Evolutionary conservation across 2,329 filamentous ascomycete genomes (phyloP).

Genomic region (Calonectria naviculata): DNA sequence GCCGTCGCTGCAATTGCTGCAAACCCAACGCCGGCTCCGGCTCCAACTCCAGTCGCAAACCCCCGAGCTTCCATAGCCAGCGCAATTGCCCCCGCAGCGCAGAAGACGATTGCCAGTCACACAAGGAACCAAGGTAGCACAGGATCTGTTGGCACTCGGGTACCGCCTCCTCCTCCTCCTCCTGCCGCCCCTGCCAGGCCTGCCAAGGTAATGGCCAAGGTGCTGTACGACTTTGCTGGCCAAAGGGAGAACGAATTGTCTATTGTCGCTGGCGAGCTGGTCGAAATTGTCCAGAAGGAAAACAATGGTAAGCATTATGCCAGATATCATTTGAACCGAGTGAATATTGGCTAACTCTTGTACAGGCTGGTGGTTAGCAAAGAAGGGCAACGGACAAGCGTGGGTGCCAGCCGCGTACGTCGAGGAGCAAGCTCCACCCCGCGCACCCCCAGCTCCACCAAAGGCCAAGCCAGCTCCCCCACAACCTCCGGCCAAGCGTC

Average conservation of each 20-base stretch:
- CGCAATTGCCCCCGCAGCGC: constrained; percentile 30
- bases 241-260: constrained; percentile 88
- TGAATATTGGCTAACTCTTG: constrained; percentile 44
- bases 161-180: constrained; percentile 74
- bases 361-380: constrained; percentile 95
- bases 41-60: constrained; percentile 14
- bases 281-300: constrained; percentile 94
- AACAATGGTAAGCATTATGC: constrained; percentile 78
- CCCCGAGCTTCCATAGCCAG: constrained; percentile 22
- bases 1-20: constrained; percentile 42
- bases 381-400: constrained; percentile 78
- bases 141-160: constrained; percentile 61
- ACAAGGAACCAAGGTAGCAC: constrained; percentile 66
- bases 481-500: constrained; percentile 83
- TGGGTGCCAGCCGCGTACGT: constrained; percentile 97
- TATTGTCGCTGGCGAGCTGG: constrained; percentile 81
- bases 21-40: constrained; percentile 25
- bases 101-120: constrained; percentile 57
- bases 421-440: constrained; percentile 79
- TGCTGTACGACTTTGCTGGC: constrained; percentile 90
- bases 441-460: constrained; percentile 75
- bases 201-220: constrained; percentile 85
- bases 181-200: constrained; percentile 68
- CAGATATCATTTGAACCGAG: background rate
- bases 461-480: constrained; percentile 77